phyloP scores from a whole-genome alignment of 2,329 filamentous ascomycete species.

The Aspergillus thermomutatus region DNA sequence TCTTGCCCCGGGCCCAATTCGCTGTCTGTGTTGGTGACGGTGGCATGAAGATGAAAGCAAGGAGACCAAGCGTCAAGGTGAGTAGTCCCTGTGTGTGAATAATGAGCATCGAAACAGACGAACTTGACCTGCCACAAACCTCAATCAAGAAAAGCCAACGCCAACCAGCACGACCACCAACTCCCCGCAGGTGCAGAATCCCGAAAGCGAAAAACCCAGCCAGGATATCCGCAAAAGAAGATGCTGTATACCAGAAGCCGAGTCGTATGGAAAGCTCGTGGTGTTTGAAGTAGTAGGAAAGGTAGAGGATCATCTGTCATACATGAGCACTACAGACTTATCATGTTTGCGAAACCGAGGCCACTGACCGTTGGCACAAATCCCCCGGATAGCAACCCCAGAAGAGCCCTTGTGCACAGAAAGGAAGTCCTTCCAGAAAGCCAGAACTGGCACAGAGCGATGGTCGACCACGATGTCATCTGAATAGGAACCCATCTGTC shows the following conservation, averaged over 20 bases:
- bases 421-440: constrained; percentile 42
- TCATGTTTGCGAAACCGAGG: not conserved
- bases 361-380: constrained; percentile 36
- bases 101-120: constrained; percentile 20
- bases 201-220: constrained; percentile 43
- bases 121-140: constrained; percentile 37
- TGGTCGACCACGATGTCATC: constrained; percentile 42
- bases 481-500: constrained; percentile 56
- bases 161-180: constrained; percentile 31
- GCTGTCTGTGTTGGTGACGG: constrained; percentile 59
- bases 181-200: constrained; percentile 33
- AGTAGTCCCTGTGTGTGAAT: constrained; percentile 15
- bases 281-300: constrained; percentile 69
- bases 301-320: constrained; percentile 44
- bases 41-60: constrained; percentile 51
- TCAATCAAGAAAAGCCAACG: constrained; percentile 35
- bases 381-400: constrained; percentile 48
- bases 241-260: constrained; percentile 23
- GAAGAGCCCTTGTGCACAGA: constrained; percentile 40
- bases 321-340: not conserved
- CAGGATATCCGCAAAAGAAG: constrained; percentile 43
- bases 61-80: constrained; percentile 23
- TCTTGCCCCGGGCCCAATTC: constrained; percentile 26
- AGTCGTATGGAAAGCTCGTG: constrained; percentile 57
- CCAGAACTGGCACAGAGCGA: constrained; percentile 41